Evolutionary conservation across 192 early-diverging fungal species (phyloP), one percentile per base, ranked within the genome.

Genomic region (Entomortierella parvispora): DNA sequence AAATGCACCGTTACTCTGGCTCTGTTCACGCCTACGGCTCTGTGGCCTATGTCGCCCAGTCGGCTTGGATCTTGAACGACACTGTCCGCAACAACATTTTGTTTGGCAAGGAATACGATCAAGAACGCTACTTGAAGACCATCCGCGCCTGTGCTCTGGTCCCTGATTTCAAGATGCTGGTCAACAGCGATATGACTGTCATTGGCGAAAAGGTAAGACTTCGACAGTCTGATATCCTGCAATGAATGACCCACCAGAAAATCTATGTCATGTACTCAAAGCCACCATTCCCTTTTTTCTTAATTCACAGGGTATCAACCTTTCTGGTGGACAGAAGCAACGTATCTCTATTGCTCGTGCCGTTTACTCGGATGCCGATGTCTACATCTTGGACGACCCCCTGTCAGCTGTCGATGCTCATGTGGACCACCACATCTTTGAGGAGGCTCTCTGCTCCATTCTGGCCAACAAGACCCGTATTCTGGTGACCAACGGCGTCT

Each of bases 61-160:
- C 80, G 56, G 86, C 97, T 7, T 98, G 96, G 95, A 93, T 98
- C 47, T 90, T 95, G 90, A 98, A 98, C 62, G 89, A 89, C 11
- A 94, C 91, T 7, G 53, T 98, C 33, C 85, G 92, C 43, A 93
- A 97, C 34, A 98, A 98, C 77, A 92, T 98, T 80, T 56, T 92
- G 14, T 95, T 97, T 88, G 96, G 95, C 9, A 79, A 84, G 50
- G 79, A 80, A 3, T 95, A 80, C 71, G 89, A 95, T 46, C 72
- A 79, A 15, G 75, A 78, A 3, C 92, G 90, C 11, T 58, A 58
- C 42, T 12, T 58, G 22, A 79, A 75, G 31, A 83, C 86, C 4
- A 80, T 98, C 64, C 79, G 83, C 11, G 91, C 91, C 3, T 98
- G 97, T 80, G 88, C 90, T 17, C 79, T 98, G 43, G 85, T 83